Evolutionary conservation across 257 asterid species (phyloP).

Genomic region (Rubia yunnanensis): DNA sequence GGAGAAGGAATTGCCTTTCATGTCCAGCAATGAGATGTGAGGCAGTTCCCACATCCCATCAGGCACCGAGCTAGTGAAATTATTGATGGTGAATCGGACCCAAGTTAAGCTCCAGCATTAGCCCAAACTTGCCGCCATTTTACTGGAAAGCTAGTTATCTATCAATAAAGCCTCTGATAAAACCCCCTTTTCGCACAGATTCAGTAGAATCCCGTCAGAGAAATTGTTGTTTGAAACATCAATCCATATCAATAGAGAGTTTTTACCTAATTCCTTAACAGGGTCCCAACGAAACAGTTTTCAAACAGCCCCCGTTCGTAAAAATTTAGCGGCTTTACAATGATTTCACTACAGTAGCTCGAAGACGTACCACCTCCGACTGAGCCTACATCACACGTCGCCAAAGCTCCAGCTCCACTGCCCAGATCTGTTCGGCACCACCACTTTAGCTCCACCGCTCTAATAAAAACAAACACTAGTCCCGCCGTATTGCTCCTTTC

Average conservation of each 20-base stretch:
- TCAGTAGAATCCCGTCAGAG: constrained; percentile 56
- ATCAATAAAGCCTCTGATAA: constrained; percentile 62
- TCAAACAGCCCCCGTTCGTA: constrained; percentile 75
- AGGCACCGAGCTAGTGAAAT: constrained; percentile 68
- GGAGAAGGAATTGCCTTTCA: constrained; percentile 53
- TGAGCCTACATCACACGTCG: too few relatives aligned
- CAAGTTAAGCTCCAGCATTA: constrained; percentile 70
- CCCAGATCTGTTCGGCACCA: too few relatives aligned
- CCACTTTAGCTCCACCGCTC: too few relatives aligned
- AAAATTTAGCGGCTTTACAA: constrained; percentile 64
- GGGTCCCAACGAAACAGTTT: constrained; percentile 50
- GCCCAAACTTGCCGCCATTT: constrained; percentile 55
- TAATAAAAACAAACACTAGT: too few relatives aligned
- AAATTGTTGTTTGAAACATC: constrained; percentile 71
- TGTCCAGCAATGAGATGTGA: constrained; percentile 74
- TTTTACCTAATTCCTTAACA: constrained; percentile 70
- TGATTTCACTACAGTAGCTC: too few relatives aligned
- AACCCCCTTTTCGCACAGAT: constrained; percentile 50
- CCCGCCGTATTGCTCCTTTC: too few relatives aligned
- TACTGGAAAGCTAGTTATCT: constrained; percentile 62
- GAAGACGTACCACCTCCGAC: too few relatives aligned
- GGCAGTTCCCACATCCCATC: constrained; percentile 87
- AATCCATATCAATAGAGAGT: constrained; percentile 66
- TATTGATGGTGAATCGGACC: constrained; percentile 63
- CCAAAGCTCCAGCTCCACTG: too few relatives aligned